Conservation (phyloP, 73 alveolate species). For the Stentor roeselii region DNA sequence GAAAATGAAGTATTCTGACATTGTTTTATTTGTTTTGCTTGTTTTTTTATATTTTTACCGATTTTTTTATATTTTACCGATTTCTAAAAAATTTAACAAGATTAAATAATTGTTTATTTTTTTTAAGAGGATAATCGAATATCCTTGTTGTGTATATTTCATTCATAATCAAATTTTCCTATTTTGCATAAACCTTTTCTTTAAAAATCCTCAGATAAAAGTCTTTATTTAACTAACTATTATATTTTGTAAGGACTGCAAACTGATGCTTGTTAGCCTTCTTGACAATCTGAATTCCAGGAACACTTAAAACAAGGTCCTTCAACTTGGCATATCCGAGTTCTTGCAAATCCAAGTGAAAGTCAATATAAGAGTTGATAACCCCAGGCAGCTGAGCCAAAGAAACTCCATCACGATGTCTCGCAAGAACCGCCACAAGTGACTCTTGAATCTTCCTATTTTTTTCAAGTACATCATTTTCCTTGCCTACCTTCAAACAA, state of each 20-base stretch:
- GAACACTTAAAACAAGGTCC: conserved; percentile 52
- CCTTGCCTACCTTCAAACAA: conserved; percentile 33
- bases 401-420: conserved; percentile 43
- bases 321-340: conserved; percentile 67
- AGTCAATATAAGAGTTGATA: conserved; percentile 42
- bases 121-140: too few relatives aligned
- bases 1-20: too few relatives aligned
- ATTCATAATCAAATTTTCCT: too few relatives aligned
- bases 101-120: too few relatives aligned
- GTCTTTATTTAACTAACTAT: too few relatives aligned
- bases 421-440: conserved; percentile 43
- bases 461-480: conserved; percentile 38
- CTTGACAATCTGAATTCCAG: conserved; percentile 37
- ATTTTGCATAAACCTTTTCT: too few relatives aligned
- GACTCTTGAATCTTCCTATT: conserved; percentile 48
- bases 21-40: too few relatives aligned
- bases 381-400: conserved; percentile 54
- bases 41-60: too few relatives aligned
- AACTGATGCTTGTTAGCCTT: conserved; percentile 47
- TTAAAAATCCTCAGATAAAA: too few relatives aligned
- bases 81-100: too few relatives aligned
- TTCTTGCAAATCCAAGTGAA: conserved; percentile 40
- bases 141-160: too few relatives aligned
- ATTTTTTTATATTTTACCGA: too few relatives aligned
- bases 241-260: conserved; percentile 28